A percentile compares a stretch with the other conserved stretches of the same genome.
phyloP scores from a whole-genome alignment of 352 stramenopile genomes.

The Blastocystis sp. region DNA sequence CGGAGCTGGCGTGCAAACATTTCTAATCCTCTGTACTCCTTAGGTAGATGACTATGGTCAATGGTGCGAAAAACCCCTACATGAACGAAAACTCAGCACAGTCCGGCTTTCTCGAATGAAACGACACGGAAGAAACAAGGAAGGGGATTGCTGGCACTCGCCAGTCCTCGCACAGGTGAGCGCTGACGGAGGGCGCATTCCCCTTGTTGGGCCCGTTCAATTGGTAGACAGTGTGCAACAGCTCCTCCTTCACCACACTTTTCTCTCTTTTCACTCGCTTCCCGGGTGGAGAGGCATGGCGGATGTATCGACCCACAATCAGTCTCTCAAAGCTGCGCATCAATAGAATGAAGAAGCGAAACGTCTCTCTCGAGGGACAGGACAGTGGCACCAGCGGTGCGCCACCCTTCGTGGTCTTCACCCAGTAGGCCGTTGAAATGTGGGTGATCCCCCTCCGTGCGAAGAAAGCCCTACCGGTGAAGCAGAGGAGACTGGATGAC shows the following conservation, averaged over 20 bases:
- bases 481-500: background rate
- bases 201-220: constrained; percentile 29
- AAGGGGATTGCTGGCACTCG: background rate
- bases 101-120: constrained; percentile 53
- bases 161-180: background rate
- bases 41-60: background rate
- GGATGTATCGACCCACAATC: constrained; percentile 13
- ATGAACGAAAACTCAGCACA: constrained; percentile 60
- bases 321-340: constrained; percentile 32
- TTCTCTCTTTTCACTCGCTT: background rate
- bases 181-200: background rate
- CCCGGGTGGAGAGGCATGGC: too few species aligned
- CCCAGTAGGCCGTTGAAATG: constrained; percentile 43
- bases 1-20: constrained; percentile 35
- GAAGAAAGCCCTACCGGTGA: constrained; percentile 42
- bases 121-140: constrained; percentile 47
- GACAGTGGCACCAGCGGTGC: constrained; percentile 44
- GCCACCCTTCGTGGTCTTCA: constrained; percentile 29
- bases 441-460: constrained; percentile 25
- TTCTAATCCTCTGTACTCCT: constrained; percentile 26
- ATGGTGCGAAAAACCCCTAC: background rate
- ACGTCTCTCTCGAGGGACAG: constrained; percentile 47
- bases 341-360: background rate
- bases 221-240: constrained; percentile 35
- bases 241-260: background rate